Evolutionary conservation across 2,329 filamentous ascomycete genomes (phyloP).

Genomic region (Lasiodiplodia hormozganensis): DNA sequence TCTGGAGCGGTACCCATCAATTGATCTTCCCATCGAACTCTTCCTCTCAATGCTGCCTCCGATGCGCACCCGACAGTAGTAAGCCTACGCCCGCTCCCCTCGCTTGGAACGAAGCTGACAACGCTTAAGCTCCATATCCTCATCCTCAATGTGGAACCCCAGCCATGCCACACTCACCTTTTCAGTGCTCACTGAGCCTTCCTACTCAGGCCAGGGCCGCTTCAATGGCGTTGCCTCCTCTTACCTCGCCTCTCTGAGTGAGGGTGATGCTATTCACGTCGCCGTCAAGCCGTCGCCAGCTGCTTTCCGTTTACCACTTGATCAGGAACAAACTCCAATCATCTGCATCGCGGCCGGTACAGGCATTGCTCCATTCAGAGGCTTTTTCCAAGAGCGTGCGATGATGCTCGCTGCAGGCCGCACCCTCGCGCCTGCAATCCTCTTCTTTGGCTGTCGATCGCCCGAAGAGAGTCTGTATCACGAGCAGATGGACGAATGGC

Average conservation of each 20-base stretch:
- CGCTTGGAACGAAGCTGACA: too few relatives aligned
- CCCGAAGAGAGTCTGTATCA: too few relatives aligned
- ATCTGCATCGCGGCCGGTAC: slow-evolving; percentile 58
- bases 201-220: background rate
- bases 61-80: too few relatives aligned
- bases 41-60: too few relatives aligned
- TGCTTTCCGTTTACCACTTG: background rate
- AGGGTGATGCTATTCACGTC: background rate
- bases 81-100: too few relatives aligned
- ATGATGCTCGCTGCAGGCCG: background rate
- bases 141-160: background rate
- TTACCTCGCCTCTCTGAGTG: background rate
- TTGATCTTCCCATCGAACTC: too few relatives aligned
- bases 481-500: too few relatives aligned
- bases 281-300: background rate
- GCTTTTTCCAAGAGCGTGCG: slow-evolving; percentile 50
- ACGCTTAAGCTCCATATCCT: too few relatives aligned
- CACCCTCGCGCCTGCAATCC: too few relatives aligned
- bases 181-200: background rate
- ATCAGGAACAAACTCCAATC: background rate
- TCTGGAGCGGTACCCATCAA: too few relatives aligned
- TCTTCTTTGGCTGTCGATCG: too few relatives aligned
- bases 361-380: slow-evolving; percentile 57
- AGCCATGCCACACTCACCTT: background rate
- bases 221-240: background rate